These are phyloP conservation scores for Filobasidium wieringae DNA, from an alignment of 768 basidiomycete genomes.

Conservation along the genomic window DNA sequence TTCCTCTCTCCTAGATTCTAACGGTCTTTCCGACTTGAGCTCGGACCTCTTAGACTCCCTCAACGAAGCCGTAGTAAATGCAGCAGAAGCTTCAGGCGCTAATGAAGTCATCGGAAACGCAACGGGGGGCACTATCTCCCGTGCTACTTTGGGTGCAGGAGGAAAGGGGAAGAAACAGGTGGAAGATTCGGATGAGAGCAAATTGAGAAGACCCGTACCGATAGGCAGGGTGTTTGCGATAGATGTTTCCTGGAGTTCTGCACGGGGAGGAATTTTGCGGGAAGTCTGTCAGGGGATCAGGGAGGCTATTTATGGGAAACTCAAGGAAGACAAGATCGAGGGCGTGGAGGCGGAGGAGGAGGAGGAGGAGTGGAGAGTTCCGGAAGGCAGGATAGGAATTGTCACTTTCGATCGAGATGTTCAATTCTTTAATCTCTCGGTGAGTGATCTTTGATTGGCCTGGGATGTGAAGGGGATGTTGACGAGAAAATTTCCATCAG, in stretches of 20 bases:
- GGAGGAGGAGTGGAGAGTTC: constrained; percentile 20
- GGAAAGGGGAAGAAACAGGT: constrained; percentile 9
- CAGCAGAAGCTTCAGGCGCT: not conserved
- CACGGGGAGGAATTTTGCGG: constrained; percentile 56
- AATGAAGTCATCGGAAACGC: not conserved
- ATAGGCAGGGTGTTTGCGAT: constrained; percentile 75
- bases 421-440: constrained; percentile 82
- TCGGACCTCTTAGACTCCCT: constrained; percentile 28
- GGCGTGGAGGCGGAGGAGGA: constrained; percentile 39
- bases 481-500: not conserved
- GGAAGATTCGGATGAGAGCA: constrained; percentile 18
- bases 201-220: constrained; percentile 39
- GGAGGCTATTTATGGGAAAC: constrained; percentile 54
- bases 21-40: constrained; percentile 30
- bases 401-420: constrained; percentile 67
- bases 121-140: not conserved
- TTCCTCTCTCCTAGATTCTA: constrained; percentile 44
- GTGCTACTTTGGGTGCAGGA: not conserved
- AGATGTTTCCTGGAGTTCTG: constrained; percentile 63
- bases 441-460: constrained; percentile 19
- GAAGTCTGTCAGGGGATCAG: constrained; percentile 55
- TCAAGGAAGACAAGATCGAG: constrained; percentile 27
- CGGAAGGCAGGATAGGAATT: constrained; percentile 49
- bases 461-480: not conserved
- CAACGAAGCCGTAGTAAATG: constrained; percentile 21